Conservation (phyloP, 2,329 filamentous ascomycete species). For the Macrophomina pseudophaseolina region DNA sequence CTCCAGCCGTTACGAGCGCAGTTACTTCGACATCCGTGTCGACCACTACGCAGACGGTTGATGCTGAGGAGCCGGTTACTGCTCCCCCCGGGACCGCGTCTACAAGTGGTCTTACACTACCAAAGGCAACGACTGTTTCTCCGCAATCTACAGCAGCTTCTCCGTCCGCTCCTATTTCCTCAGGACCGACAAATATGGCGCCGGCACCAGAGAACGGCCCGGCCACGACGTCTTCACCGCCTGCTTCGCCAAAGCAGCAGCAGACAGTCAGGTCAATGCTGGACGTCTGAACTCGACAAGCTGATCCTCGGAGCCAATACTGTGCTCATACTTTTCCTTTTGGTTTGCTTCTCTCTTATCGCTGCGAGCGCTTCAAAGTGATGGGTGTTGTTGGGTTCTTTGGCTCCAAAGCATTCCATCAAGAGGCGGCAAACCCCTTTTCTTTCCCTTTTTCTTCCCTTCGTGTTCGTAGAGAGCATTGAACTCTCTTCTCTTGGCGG, state of each 20-base stretch:
- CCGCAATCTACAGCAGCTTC: neutral
- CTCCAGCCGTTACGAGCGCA: neutral
- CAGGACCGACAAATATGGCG: neutral
- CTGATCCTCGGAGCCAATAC: neutral
- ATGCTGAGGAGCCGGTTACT: neutral
- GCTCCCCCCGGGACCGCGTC: neutral
- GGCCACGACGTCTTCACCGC: constrained; percentile 2
- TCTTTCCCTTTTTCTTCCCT: neutral
- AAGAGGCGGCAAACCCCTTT: neutral
- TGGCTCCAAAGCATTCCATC: neutral
- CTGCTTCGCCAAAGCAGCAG: neutral
- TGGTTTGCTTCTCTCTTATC: neutral
- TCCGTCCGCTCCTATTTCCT: neutral
- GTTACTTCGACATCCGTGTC: neutral
- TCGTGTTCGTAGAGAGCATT: neutral
- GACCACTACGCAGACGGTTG: neutral
- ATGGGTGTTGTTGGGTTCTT: neutral
- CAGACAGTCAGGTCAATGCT: constrained; percentile 24
- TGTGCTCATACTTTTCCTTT: neutral
- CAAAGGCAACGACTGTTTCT: neutral
- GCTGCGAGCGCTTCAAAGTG: neutral
- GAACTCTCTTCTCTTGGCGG: neutral
- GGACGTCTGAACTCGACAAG: constrained; percentile 3
- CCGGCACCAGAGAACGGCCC: neutral
- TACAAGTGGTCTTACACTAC: neutral